Conservation (phyloP, 139 green algal species). For the Picochlorum sp. region DNA sequence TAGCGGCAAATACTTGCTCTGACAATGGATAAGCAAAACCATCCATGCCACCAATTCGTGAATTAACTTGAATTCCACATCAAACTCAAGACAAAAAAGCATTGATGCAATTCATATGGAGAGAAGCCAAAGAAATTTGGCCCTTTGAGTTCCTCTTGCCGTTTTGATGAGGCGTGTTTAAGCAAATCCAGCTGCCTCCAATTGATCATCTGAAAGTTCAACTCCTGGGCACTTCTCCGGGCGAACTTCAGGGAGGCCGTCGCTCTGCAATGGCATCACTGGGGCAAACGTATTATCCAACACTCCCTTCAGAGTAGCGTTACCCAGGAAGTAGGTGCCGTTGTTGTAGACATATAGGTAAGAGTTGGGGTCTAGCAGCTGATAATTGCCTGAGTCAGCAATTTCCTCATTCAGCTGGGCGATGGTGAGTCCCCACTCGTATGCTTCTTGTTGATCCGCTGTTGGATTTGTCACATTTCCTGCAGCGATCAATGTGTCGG, state of each 20-base stretch:
- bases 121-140: no score
- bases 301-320: neutral
- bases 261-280: neutral
- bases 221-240: neutral
- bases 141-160: no score
- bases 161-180: no score
- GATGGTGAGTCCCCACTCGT: neutral
- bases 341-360: neutral
- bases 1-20: no score
- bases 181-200: neutral
- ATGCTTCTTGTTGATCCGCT: neutral
- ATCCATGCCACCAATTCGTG: no score
- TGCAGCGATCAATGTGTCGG: neutral
- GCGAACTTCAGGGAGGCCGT: neutral
- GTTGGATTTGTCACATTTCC: neutral
- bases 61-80: no score
- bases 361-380: neutral
- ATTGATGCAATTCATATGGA: no score
- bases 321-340: constrained; percentile 1
- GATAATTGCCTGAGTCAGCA: neutral
- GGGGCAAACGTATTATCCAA: neutral
- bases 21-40: no score
- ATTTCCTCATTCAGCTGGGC: neutral
- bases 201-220: neutral
- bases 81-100: no score